A percentile compares a stretch with the other conserved stretches of the same genome.
phyloP scores from a whole-genome alignment of 2,329 filamentous ascomycete species.

The Coleophoma crateriformis region DNA sequence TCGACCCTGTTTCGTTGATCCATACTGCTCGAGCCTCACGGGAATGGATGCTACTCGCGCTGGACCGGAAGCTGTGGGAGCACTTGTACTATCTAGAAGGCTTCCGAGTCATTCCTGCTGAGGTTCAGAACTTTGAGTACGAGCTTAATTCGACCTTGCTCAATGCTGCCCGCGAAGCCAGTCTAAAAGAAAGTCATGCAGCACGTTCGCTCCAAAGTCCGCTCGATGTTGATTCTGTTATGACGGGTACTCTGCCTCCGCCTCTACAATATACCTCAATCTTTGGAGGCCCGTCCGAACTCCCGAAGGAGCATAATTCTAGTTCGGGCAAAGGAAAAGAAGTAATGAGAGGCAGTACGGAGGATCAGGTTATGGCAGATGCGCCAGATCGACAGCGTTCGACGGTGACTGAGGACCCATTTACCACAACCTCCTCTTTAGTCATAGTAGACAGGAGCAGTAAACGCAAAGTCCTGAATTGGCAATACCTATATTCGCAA shows the following conservation, averaged over 20 bases:
- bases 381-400: background rate
- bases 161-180: background rate
- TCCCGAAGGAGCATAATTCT: constrained; percentile 7
- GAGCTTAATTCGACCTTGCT: constrained; percentile 28
- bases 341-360: constrained; percentile 4
- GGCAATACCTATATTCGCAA: constrained; percentile 90
- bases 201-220: constrained; percentile 18
- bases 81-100: constrained; percentile 78
- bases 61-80: constrained; percentile 85
- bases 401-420: background rate
- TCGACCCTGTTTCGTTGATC: constrained; percentile 76
- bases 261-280: constrained; percentile 14
- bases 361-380: constrained; percentile 5
- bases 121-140: constrained; percentile 63
- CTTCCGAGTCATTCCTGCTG: constrained; percentile 66
- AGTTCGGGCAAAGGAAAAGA: constrained; percentile 3
- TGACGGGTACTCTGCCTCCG: constrained; percentile 31
- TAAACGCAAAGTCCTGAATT: constrained; percentile 66
- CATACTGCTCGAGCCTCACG: constrained; percentile 74
- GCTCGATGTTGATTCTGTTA: constrained; percentile 42
- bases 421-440: constrained; percentile 15
- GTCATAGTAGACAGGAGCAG: constrained; percentile 45
- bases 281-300: constrained; percentile 14
- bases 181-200: constrained; percentile 28
- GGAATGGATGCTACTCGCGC: constrained; percentile 73